Evolutionary conservation across 345 rosid genomes (phyloP), one percentile per base, ranked within the genome.

Genomic region (Brassica incana): DNA sequence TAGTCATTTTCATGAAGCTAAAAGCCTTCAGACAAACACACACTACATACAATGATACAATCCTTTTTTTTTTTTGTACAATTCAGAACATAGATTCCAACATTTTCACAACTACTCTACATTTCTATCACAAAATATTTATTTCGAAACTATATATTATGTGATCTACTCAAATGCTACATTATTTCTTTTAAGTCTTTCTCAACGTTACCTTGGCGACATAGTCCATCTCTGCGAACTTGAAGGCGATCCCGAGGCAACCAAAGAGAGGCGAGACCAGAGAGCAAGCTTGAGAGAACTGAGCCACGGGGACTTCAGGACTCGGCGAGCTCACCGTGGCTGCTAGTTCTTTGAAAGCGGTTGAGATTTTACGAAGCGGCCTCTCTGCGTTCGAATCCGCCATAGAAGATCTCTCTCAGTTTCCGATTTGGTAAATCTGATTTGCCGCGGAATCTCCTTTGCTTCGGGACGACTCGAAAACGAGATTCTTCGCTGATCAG

Each of bases 181-280:
- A 27, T 27, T 27, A 0, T 27, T 27, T 27, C 8, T 36, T 6
- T 6, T 36, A 67, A 45, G 72, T 14, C 15, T 27, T 74, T 7
- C 0, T 8, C 14, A 62, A 14, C 83, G 14, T 45, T 25, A 94
- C 98, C 94, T 95, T 93, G 76, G 97, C 91, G n/a, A 92, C 97
- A 48, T 91, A 95, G 76, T 95, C 98, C 94, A 87, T 86, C 80
- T 95, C 97, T 0, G 97, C 99, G 74, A 95, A 95, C 85, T 92
- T 95, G 85, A 95, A 95, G 67, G 99, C 99, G 70, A 95, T 87
- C 32, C 99, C 98, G 18, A 95, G 81, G 82, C 97, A 91, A 27
- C 93, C 93, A 66, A 95, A 90, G 52, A 92, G 98, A 73, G 99
- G 98, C 10, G 99, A 95, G 14, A 95, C 98, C 15, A 90, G 80